These are phyloP conservation scores for Colletotrichum acutatum DNA, from an alignment of 2,329 filamentous ascomycete species.

Conservation along the genomic window DNA sequence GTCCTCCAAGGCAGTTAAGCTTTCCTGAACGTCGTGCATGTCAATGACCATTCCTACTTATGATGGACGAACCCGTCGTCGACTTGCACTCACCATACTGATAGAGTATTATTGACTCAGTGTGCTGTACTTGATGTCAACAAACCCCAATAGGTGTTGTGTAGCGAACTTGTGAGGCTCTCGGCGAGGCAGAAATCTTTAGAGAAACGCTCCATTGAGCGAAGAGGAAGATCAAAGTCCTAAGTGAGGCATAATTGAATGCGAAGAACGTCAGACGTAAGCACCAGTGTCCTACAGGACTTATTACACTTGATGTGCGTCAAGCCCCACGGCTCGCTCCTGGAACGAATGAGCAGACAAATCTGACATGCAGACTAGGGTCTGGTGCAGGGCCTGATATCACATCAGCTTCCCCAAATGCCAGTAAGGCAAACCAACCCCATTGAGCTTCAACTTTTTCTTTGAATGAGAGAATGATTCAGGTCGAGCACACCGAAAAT, in stretches of 20 bases:
- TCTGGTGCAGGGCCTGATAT: neutral
- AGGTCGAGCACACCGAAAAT: neutral
- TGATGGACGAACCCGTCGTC: neutral
- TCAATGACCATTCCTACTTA: neutral
- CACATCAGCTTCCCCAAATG: neutral
- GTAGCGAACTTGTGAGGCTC: neutral
- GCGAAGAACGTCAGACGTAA: neutral
- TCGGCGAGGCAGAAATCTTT: neutral
- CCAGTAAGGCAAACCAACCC: neutral
- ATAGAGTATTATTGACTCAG: neutral
- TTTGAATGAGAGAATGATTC: neutral
- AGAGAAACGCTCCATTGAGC: neutral
- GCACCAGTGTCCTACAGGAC: neutral
- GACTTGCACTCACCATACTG: neutral
- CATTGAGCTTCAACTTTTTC: neutral
- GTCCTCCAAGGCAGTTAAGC: neutral
- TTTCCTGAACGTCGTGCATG: neutral
- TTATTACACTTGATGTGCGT: neutral
- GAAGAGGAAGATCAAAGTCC: neutral
- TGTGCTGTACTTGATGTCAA: neutral
- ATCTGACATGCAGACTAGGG: neutral
- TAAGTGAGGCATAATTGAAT: neutral
- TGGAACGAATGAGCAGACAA: neutral
- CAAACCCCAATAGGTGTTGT: neutral
- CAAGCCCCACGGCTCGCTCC: neutral